A percentile compares a stretch with the other conserved stretches of the same genome.
These are phyloP conservation scores for Zea mays DNA, from an alignment of 176 grass and related monocot genomes.

Conservation along the genomic window DNA sequence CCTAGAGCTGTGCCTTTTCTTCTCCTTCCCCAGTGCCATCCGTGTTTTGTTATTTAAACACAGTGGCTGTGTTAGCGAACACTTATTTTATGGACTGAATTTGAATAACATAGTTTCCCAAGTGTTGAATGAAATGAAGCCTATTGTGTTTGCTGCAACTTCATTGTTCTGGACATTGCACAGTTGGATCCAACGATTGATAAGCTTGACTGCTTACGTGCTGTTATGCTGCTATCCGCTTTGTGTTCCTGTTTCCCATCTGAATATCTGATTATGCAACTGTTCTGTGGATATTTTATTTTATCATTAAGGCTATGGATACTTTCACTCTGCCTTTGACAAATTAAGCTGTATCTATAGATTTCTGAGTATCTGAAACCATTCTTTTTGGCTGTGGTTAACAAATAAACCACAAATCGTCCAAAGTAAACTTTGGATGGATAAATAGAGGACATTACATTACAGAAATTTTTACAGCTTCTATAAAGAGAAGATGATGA, in stretches of 20 bases:
- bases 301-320: background rate
- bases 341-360: background rate
- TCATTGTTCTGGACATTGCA: background rate
- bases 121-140: slow-evolving; percentile 23
- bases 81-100: slow-evolving; percentile 12
- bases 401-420: background rate
- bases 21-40: background rate
- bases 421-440: background rate
- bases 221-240: background rate
- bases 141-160: background rate
- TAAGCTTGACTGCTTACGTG: background rate
- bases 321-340: background rate
- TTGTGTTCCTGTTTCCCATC: background rate
- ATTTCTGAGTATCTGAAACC: background rate
- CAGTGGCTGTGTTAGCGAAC: slow-evolving; percentile 26
- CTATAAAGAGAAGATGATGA: background rate
- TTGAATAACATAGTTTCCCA: background rate
- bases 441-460: background rate
- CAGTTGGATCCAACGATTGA: slow-evolving; percentile 3
- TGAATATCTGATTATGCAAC: background rate
- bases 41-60: slow-evolving; percentile 46
- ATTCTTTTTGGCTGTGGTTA: background rate
- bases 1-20: background rate
- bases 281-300: background rate
- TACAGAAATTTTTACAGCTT: slow-evolving; percentile 4